Evolutionary conservation across 139 green algal species (phyloP).

Genomic region (Nannochloris sp.): DNA sequence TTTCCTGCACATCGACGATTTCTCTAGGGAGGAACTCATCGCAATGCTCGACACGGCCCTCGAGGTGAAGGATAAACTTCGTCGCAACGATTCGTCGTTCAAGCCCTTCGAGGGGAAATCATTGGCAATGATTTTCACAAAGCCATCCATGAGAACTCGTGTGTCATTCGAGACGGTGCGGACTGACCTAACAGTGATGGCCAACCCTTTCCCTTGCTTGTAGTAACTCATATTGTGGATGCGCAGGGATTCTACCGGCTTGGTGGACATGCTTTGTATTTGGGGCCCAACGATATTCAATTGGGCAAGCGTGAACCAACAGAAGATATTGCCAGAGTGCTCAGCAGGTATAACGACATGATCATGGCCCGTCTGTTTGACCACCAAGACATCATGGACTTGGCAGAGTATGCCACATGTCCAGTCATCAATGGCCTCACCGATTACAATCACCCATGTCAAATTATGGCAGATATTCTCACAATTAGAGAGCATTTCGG

Average conservation of each 20-base stretch:
- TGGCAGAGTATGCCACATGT: slow-evolving; percentile 69
- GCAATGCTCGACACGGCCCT: slow-evolving; percentile 68
- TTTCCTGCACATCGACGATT: slow-evolving; percentile 89
- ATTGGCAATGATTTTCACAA: slow-evolving; percentile 99
- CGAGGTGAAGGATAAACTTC: slow-evolving; percentile 75
- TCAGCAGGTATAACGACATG: slow-evolving; percentile 92
- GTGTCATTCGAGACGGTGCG: slow-evolving; percentile 95
- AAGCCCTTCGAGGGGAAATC: slow-evolving; percentile 85
- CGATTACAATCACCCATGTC: slow-evolving; percentile 99
- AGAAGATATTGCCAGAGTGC: slow-evolving; percentile 88
- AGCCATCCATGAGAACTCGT: slow-evolving; percentile 90
- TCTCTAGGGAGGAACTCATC: slow-evolving; percentile 70
- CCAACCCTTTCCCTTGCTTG: background rate
- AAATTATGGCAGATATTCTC: slow-evolving; percentile 97
- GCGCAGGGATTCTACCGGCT: slow-evolving; percentile 84
- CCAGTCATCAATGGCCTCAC: slow-evolving; percentile 97
- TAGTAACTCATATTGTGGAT: background rate
- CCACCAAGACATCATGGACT: slow-evolving; percentile 86
- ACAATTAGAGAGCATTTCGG: slow-evolving; percentile 76
- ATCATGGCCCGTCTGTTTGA: slow-evolving; percentile 98
- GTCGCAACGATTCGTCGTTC: slow-evolving; percentile 68
- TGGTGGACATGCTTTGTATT: slow-evolving; percentile 89
- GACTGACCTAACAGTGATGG: background rate
- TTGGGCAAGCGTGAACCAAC: slow-evolving; percentile 93
- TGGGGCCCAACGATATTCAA: slow-evolving; percentile 89